These are phyloP conservation scores for Amanita fuliginea DNA, from an alignment of 768 basidiomycete species.

Conservation along the genomic window DNA sequence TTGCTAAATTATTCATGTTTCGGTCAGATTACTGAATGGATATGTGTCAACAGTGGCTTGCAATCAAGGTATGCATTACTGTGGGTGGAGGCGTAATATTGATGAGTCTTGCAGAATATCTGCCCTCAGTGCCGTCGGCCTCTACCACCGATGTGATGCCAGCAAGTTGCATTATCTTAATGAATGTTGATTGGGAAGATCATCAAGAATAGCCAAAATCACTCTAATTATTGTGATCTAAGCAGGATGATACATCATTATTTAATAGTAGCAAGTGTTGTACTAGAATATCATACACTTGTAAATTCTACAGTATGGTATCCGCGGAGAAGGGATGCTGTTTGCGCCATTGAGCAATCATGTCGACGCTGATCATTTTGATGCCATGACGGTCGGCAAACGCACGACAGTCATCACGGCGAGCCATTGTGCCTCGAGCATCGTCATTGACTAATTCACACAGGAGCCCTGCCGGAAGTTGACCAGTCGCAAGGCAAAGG, in stretches of 20 bases:
- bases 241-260: conserved; percentile 2
- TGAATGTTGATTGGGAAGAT: neutral
- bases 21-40: conserved; percentile 7
- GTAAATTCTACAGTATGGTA: neutral
- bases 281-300: neutral
- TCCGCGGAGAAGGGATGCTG: conserved; percentile 14
- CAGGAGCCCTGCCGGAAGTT: conserved; percentile 67
- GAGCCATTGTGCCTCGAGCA: conserved; percentile 82
- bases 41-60: conserved; percentile 45
- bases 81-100: neutral
- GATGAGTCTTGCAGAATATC: conserved; percentile 46
- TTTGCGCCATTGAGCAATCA: conserved; percentile 46
- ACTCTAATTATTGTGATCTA: neutral
- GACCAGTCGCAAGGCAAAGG: conserved; percentile 66
- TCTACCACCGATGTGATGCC: conserved; percentile 59
- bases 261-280: conserved; percentile 8
- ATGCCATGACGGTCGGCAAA: conserved; percentile 88
- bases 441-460: conserved; percentile 97
- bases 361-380: conserved; percentile 92
- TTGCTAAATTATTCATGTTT: neutral
- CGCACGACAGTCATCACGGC: conserved; percentile 82
- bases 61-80: conserved; percentile 45
- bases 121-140: conserved; percentile 87
- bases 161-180: neutral
- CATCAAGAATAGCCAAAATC: neutral